Base-by-base conservation (phyloP, 2,329 filamentous ascomycete genomes). In the Apiospora malaysiana region DNA sequence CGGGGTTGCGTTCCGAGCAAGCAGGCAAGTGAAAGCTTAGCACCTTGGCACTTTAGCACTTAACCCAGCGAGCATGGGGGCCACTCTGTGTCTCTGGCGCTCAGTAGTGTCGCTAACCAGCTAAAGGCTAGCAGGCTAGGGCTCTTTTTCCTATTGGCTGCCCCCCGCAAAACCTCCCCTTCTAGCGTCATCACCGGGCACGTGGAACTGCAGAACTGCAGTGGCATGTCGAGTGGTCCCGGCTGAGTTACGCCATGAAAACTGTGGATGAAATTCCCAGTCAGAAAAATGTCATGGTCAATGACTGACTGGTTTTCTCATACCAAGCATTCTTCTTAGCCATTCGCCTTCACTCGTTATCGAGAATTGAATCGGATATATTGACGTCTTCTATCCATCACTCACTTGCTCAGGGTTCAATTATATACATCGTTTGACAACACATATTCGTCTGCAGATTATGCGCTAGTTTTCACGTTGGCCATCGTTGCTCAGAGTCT, bases 161-260 rank as follows among this genome's bases (percentile, higher is more conserved):
- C n/a, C 32, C 9, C 56, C 56, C 56, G 56, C 56, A 63, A 63
- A 40, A 63, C 56, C 56, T 23, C 8, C 2, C 27, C 5, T 12
- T 40, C 27, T 63, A 63, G 56, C 56, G 56, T 63, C 56, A 63
- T 63, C 21, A 32, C 56, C 21, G 21, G 18, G 56, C 56, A 63
- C 56, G 56, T 63, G 56, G 56, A 18, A 37, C 56, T 27, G 32
- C 56, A 63, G 56, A 18, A 37, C 56, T 27, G 32, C 56, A 63
- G 56, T 63, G 32, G 32, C 32, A 32, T n/a, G n/a, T n/a, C n/a
- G 32, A 32, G 32, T 32, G 56, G 56, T 40, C 56, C 56, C 18
- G 27, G 27, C 56, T 63, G 56, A 59, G 56, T 63, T 63, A n/a
- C 56, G 56, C 56, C 2, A 40, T 40, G 56, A 63, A 63, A 63